A percentile compares a stretch with the other conserved stretches of the same genome.
Conservation (phyloP, 345 rosid species). For the rapeseed (Brassica napus) region Da-Ae NC_063446.1:47166001-47166500, state of each 20-base stretch:
- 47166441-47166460: slow-evolving; percentile 6
- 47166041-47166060: slow-evolving; percentile 83
- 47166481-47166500: not conserved
- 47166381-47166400: slow-evolving; percentile 23
- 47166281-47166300: slow-evolving; percentile 63
- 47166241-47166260: slow-evolving; percentile 46
- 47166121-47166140: slow-evolving; percentile 64
- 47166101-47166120: slow-evolving; percentile 92
- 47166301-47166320: slow-evolving; percentile 47
- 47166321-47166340: slow-evolving; percentile 40
- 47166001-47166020: slow-evolving; percentile 73
- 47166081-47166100: slow-evolving; percentile 92
- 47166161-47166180: slow-evolving; percentile 32
- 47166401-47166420: slow-evolving; percentile 30
- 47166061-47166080: slow-evolving; percentile 57
- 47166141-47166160: slow-evolving; percentile 35
- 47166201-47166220: slow-evolving; percentile 69
- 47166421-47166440: slow-evolving; percentile 43
- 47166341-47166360: slow-evolving; percentile 35
- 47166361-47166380: slow-evolving; percentile 28
- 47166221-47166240: slow-evolving; percentile 90
- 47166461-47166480: not conserved
- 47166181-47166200: slow-evolving; percentile 73
- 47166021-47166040: slow-evolving; percentile 95
- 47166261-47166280: slow-evolving; percentile 61